Evolutionary conservation across 1,284 basidiomycete genomes (phyloP).

Genomic region (Tilletia caries): DNA sequence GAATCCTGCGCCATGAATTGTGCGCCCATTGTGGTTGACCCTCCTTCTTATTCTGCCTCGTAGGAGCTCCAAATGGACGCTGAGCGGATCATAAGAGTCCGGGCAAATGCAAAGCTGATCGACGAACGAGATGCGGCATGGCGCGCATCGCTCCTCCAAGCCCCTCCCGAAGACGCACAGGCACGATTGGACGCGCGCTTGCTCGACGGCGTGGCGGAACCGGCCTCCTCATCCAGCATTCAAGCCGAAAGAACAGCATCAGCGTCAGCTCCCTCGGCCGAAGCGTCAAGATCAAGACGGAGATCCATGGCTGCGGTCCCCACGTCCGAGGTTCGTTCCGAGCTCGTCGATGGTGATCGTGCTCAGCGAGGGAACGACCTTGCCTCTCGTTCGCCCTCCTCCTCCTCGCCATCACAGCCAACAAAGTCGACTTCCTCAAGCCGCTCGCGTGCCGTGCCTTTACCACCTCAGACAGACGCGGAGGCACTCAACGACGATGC

Average conservation of each 20-base stretch:
- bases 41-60: not conserved
- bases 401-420: not conserved
- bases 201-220: not conserved
- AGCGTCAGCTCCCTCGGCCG: not conserved
- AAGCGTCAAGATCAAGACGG: not conserved
- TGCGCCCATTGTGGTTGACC: not conserved
- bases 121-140: not conserved
- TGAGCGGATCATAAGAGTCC: not conserved
- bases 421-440: not conserved
- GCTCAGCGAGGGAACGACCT: not conserved
- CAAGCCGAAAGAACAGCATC: not conserved
- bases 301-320: not conserved
- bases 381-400: not conserved
- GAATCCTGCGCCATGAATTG: not conserved
- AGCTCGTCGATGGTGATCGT: slow-evolving; percentile 2
- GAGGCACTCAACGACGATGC: not conserved
- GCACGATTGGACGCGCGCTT: not conserved
- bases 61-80: slow-evolving; percentile 7
- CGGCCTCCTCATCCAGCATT: not conserved
- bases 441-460: not conserved
- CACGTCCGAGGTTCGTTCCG: not conserved
- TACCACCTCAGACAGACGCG: too few relatives aligned
- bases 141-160: not conserved
- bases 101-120: slow-evolving; percentile 4
- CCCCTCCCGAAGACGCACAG: not conserved